Evolutionary conservation across 2,329 filamentous ascomycete genomes (phyloP), one percentile per base, ranked within the genome.

Genomic region (Podosphaera aphanis): DNA sequence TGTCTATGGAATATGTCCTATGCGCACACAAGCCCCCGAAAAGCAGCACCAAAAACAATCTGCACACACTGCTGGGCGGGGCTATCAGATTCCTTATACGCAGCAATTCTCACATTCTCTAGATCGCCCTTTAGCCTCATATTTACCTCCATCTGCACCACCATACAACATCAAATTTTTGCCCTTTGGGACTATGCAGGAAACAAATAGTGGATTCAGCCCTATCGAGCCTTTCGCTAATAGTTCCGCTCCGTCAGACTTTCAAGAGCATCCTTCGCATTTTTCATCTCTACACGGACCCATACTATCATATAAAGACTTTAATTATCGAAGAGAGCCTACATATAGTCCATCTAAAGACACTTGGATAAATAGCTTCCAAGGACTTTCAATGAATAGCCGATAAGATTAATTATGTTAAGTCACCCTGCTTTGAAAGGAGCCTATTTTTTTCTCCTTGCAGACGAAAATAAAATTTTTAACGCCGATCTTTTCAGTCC

Each of bases 381-480:
- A 84, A 58, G 73, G 79, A 8, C 63, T 85, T 16, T 85, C 80
- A 2, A 68, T 85, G 50, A 80, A 80, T 56, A 54, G 50, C 44
- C 57, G 56, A 29, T 60, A 55, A 46, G 8, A 23, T 37, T 20
- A 3, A 11, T 13, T 19, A n/a, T 18, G 13, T 19, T 39, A 23
- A 39, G 15, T 7, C 5, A 3, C 15, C 5, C 15, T 7, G 8
- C 29, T 33, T 4, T 33, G 13, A 25, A 25, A 5, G 8, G 23
- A 25, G n/a, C n/a, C n/a, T n/a, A n/a, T 25, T 5, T 25, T 33
- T 33, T 33, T 11, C 8, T 33, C 5, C 15, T 33, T 11, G 15
- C 15, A 33, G 6, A 11, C 13, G 5, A n/a, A 33, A 33, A 33
- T 33, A n/a, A 3, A 33, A 33, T 7, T 33, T n/a, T 13, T 13